Conservation (phyloP, 2,329 filamentous ascomycete species). For the Curvularia spicifera region DNA sequence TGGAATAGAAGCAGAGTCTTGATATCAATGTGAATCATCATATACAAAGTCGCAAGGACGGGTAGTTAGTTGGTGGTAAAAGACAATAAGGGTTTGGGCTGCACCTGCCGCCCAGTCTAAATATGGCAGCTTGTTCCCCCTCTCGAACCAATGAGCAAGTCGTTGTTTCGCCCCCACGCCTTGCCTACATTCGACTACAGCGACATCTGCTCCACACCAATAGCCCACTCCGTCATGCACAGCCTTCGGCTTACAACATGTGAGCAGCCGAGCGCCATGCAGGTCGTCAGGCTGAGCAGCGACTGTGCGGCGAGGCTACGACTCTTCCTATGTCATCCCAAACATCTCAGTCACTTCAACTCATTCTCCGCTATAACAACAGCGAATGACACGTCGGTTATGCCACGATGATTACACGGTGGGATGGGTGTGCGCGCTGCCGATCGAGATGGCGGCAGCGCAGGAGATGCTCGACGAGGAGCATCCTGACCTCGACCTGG, state of each 20-base stretch:
- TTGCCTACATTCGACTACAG: background rate
- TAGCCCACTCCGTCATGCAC: background rate
- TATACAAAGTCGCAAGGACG: background rate
- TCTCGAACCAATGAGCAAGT: background rate
- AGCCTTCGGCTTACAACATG: no score
- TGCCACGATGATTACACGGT: slow-evolving; percentile 23
- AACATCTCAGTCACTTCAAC: background rate
- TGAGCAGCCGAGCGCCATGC: background rate
- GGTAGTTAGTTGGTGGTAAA: background rate
- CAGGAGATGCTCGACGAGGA: slow-evolving; percentile 20
- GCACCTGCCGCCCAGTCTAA: background rate
- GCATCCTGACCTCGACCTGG: slow-evolving; percentile 29
- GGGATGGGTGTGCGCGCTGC: slow-evolving; percentile 26
- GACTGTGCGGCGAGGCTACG: background rate
- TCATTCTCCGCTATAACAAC: background rate
- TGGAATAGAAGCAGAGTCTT: background rate
- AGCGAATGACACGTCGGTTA: slow-evolving; percentile 9
- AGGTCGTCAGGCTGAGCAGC: background rate
- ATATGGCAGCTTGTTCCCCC: background rate
- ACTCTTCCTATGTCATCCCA: background rate
- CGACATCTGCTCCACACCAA: background rate
- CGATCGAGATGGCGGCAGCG: slow-evolving; percentile 23
- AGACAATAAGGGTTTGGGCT: background rate
- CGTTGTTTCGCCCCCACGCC: background rate
- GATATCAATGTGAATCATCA: background rate